Evolutionary conservation across 2,329 filamentous ascomycete species (phyloP).

Genomic region (Albophoma yamanashiensis): DNA sequence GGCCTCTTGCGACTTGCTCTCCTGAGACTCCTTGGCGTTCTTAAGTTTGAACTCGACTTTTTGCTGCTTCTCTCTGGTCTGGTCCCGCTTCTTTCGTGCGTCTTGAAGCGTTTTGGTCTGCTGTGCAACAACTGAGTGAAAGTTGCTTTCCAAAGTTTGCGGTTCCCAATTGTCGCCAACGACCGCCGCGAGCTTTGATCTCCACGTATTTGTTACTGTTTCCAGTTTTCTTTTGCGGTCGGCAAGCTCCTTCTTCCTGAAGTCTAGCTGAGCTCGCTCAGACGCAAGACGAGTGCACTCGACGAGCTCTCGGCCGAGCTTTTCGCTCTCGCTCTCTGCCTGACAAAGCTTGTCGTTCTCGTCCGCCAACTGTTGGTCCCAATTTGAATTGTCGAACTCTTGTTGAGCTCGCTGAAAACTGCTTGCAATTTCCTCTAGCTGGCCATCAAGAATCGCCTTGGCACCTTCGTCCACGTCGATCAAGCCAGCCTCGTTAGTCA

Average conservation of each 20-base stretch:
- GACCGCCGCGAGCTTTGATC: constrained; percentile 53
- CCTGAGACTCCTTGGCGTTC: constrained; percentile 51
- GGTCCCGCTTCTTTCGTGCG: constrained; percentile 60
- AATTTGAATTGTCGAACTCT: constrained; percentile 52
- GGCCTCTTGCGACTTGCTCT: constrained; percentile 52
- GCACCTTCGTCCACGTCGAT: constrained; percentile 80
- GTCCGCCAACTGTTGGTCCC: constrained; percentile 59
- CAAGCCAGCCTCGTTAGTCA: constrained; percentile 59
- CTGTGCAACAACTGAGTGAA: constrained; percentile 49
- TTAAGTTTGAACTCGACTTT: constrained; percentile 66
- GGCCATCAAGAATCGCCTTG: constrained; percentile 65
- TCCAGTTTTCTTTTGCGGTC: constrained; percentile 65
- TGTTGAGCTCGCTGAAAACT: constrained; percentile 51
- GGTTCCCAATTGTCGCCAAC: constrained; percentile 59
- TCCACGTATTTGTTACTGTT: constrained; percentile 67
- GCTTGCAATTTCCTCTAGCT: constrained; percentile 57
- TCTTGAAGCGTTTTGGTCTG: constrained; percentile 50
- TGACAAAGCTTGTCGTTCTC: constrained; percentile 55
- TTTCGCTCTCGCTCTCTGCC: constrained; percentile 62
- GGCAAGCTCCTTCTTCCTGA: constrained; percentile 68
- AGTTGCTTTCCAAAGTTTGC: constrained; percentile 58
- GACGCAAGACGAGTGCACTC: constrained; percentile 72
- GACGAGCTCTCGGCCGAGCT: constrained; percentile 68
- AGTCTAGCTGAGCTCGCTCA: constrained; percentile 75
- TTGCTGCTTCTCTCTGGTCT: constrained; percentile 59